Conservation (phyloP, 2,329 filamentous ascomycete species). For the Rosellinia necatrix region DNA sequence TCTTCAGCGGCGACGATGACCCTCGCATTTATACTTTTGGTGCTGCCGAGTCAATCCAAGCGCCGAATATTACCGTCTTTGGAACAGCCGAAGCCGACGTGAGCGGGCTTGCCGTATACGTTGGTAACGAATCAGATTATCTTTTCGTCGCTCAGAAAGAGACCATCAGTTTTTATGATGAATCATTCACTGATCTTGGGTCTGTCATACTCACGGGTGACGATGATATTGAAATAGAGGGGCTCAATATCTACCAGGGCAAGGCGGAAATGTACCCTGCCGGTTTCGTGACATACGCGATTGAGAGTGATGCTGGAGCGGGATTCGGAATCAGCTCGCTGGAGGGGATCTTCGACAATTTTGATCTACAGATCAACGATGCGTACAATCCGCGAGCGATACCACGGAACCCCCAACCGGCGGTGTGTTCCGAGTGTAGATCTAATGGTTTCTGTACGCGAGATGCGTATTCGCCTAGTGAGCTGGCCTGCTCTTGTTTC, state of each 20-base stretch:
- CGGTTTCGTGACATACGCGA: constrained; percentile 48
- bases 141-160: constrained; percentile 48
- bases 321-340: constrained; percentile 49
- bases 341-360: constrained; percentile 39
- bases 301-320: constrained; percentile 46
- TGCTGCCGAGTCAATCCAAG: constrained; percentile 45
- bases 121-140: constrained; percentile 43
- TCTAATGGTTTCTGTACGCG: constrained; percentile 45
- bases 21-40: constrained; percentile 45
- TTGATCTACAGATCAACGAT: constrained; percentile 44
- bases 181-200: constrained; percentile 43
- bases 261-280: constrained; percentile 42
- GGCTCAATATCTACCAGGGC: constrained; percentile 48
- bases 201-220: constrained; percentile 44
- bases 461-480: neutral
- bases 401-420: constrained; percentile 32
- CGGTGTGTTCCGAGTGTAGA: constrained; percentile 43
- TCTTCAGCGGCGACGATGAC: constrained; percentile 47
- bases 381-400: constrained; percentile 44
- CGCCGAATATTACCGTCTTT: constrained; percentile 43
- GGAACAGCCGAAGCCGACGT: constrained; percentile 46
- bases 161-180: constrained; percentile 46
- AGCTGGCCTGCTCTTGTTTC: constrained; percentile 47
- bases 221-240: constrained; percentile 49
- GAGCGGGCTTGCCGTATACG: constrained; percentile 49